Evolutionary conservation across 2,329 filamentous ascomycete genomes (phyloP).

Genomic region (Hypomyces rosellus): DNA sequence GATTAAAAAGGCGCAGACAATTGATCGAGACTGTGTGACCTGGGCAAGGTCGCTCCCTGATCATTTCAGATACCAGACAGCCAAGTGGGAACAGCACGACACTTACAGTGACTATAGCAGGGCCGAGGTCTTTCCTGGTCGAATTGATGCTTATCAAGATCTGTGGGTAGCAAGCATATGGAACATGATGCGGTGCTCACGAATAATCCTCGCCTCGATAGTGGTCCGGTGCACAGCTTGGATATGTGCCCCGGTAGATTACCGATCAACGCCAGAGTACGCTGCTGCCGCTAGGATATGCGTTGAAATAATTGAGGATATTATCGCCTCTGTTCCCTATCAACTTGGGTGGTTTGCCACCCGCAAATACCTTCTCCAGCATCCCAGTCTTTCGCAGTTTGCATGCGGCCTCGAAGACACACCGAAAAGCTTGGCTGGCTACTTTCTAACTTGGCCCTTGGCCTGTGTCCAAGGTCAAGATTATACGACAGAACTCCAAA

Average conservation of each 20-base stretch:
- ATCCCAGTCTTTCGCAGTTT: slow-evolving; percentile 38
- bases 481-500: slow-evolving; percentile 52
- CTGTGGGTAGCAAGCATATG: slow-evolving; percentile 52
- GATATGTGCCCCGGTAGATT: slow-evolving; percentile 54
- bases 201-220: slow-evolving; percentile 49
- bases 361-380: slow-evolving; percentile 34
- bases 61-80: slow-evolving; percentile 44
- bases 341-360: slow-evolving; percentile 53
- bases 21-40: slow-evolving; percentile 45
- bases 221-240: slow-evolving; percentile 55
- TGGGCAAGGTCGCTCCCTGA: slow-evolving; percentile 48
- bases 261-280: slow-evolving; percentile 57
- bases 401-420: slow-evolving; percentile 43
- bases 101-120: slow-evolving; percentile 44
- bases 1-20: slow-evolving; percentile 43
- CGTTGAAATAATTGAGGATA: slow-evolving; percentile 49
- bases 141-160: slow-evolving; percentile 54
- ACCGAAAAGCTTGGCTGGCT: slow-evolving; percentile 50
- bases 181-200: slow-evolving; percentile 48
- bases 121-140: slow-evolving; percentile 54
- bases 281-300: slow-evolving; percentile 46
- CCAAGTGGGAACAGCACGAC: slow-evolving; percentile 51
- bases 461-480: slow-evolving; percentile 49
- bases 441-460: slow-evolving; percentile 55
- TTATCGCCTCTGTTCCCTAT: slow-evolving; percentile 56